Percentiles rank a stretch among this genome's conserved stretches.
Conservation (phyloP, 805 yeast species). For the Kazachstania kunashirensis region DNA sequence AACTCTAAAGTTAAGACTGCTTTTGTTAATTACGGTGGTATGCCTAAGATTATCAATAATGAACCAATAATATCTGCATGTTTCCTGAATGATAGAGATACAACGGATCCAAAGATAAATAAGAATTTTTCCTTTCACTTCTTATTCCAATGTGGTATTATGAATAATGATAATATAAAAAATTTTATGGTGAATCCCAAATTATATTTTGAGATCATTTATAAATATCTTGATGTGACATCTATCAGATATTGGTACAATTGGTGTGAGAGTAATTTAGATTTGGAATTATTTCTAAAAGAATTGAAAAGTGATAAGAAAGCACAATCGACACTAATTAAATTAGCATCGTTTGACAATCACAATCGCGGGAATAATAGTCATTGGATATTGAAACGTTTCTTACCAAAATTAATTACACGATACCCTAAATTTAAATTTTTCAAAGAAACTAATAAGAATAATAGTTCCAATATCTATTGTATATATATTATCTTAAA, state of each 20-base stretch:
- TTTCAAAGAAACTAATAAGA: no score
- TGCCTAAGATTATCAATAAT: conserved; percentile 12
- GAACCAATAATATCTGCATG: conserved; percentile 4
- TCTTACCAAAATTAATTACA: conserved; percentile 8
- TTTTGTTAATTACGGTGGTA: conserved; percentile 22
- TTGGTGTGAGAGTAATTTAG: conserved; percentile 20
- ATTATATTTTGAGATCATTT: conserved; percentile 16
- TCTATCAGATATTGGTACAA: conserved; percentile 20
- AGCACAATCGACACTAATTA: conserved; percentile 20
- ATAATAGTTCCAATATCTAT: conserved; percentile 5
- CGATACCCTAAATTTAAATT: conserved; percentile 2
- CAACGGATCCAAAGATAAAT: not conserved
- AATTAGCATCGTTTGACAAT: conserved; percentile 13
- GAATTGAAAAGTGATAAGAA: conserved; percentile 8
- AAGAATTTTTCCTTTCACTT: not conserved
- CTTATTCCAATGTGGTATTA: conserved; percentile 23
- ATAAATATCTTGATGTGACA: conserved; percentile 15
- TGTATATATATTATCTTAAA: conserved; percentile 19
- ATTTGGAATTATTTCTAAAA: conserved; percentile 7
- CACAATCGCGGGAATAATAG: conserved; percentile 2
- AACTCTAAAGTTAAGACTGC: conserved; percentile 13
- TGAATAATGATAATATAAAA: conserved; percentile 11
- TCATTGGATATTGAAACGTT: conserved; percentile 13
- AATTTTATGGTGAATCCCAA: conserved; percentile 7
- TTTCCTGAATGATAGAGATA: not conserved